phyloP scores from a whole-genome alignment of 2,329 filamentous ascomycete species.

The Xylogone sp. region DNA sequence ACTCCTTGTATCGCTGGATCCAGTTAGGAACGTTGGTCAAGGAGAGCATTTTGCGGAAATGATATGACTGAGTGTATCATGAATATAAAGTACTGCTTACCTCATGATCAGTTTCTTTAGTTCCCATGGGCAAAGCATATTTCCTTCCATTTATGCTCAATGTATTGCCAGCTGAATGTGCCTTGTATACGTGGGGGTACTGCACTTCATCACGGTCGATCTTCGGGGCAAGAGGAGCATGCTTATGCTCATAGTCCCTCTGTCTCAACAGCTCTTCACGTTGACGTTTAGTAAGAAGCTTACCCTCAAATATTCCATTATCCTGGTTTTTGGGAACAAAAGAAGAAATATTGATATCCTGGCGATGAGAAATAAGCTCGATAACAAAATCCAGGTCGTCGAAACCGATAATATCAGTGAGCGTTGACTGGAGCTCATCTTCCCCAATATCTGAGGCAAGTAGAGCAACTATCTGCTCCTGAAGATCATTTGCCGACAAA shows the following conservation, averaged over 20 bases:
- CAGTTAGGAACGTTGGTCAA: constrained; percentile 11
- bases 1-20: constrained; percentile 80
- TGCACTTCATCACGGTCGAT: constrained; percentile 66
- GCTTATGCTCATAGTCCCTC: constrained; percentile 81
- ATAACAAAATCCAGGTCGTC: constrained; percentile 92
- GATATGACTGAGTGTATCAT: too few species aligned
- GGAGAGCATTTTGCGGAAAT: too few species aligned
- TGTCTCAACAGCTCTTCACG: constrained; percentile 73
- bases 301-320: constrained; percentile 42
- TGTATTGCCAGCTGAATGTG: constrained; percentile 80
- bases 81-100: constrained; percentile 21
- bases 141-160: constrained; percentile 75
- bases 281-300: constrained; percentile 71
- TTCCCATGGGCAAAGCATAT: constrained; percentile 77
- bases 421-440: constrained; percentile 84
- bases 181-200: constrained; percentile 92
- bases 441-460: constrained; percentile 66
- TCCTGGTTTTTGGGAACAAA: constrained; percentile 28
- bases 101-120: constrained; percentile 61
- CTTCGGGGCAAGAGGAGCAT: constrained; percentile 64
- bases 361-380: constrained; percentile 76
- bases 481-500: constrained; percentile 65
- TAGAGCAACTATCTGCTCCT: constrained; percentile 72
- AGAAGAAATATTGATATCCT: constrained; percentile 55
- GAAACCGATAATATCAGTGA: constrained; percentile 89